These are phyloP conservation scores for Oemleria cerasiformis DNA, from an alignment of 306 rosid genomes.

Conservation along the genomic window DNA sequence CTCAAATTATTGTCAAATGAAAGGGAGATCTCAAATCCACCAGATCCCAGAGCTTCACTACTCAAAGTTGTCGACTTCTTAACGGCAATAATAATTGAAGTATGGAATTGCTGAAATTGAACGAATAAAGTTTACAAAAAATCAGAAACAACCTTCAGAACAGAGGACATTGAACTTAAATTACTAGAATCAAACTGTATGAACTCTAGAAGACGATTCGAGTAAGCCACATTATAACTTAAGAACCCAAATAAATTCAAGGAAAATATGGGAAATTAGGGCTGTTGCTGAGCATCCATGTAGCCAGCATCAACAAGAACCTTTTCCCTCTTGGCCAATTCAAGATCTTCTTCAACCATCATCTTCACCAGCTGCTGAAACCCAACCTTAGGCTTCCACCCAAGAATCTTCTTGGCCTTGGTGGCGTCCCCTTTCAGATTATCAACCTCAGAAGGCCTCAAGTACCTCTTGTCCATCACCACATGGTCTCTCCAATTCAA, in stretches of 20 bases:
- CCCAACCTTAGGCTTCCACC: constrained; percentile 94
- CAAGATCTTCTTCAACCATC: constrained; percentile 96
- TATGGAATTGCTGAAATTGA: constrained; percentile 10
- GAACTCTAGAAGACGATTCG: constrained; percentile 15
- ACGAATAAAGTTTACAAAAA: constrained; percentile 27
- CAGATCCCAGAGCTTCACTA: background rate
- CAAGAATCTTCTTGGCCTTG: constrained; percentile 75
- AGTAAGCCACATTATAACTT: constrained; percentile 14
- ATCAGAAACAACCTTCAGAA: background rate
- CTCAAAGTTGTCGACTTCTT: background rate
- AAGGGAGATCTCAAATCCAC: background rate
- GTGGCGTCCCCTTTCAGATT: constrained; percentile 84
- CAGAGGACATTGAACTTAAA: constrained; percentile 13
- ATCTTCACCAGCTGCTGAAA: constrained; percentile 82
- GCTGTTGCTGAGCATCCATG: constrained; percentile 98
- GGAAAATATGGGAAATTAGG: constrained; percentile 31
- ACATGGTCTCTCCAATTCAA: constrained; percentile 88
- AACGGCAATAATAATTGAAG: constrained; percentile 7
- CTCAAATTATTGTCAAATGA: background rate
- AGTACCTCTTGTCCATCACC: constrained; percentile 78
- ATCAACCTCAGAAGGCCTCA: constrained; percentile 87
- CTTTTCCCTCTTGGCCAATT: constrained; percentile 86
- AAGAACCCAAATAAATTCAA: background rate
- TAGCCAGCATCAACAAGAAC: constrained; percentile 98
- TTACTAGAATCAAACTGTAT: constrained; percentile 28